These are phyloP conservation scores for Melampsora americana DNA, from an alignment of 1,284 basidiomycete genomes.

Conservation along the genomic window DNA sequence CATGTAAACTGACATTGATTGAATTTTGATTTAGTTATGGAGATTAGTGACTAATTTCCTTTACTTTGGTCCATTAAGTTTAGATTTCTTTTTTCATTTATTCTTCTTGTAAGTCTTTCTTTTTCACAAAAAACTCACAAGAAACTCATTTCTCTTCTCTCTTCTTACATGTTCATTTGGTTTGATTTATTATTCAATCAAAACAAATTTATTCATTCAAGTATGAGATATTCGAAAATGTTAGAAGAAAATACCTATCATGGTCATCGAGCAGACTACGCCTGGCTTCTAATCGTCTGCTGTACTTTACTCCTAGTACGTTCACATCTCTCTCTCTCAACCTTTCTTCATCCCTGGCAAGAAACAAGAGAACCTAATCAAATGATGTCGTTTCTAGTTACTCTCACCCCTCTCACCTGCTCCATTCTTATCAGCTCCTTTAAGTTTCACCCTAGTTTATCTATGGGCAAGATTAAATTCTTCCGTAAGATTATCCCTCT, in stretches of 20 bases:
- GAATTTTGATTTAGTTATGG: slow-evolving; percentile 68
- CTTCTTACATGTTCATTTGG: not conserved
- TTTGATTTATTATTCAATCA: slow-evolving; percentile 5
- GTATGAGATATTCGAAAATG: slow-evolving; percentile 90
- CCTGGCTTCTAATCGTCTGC: slow-evolving; percentile 70
- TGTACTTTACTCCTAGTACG: slow-evolving; percentile 36
- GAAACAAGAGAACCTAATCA: not conserved
- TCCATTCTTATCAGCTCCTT: slow-evolving; percentile 66
- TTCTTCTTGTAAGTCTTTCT: slow-evolving; percentile 70
- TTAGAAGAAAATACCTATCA: slow-evolving; percentile 93
- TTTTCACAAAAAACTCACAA: not conserved
- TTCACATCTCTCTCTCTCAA: not conserved
- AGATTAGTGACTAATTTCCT: slow-evolving; percentile 84
- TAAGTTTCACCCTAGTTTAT: slow-evolving; percentile 76
- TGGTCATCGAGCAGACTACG: slow-evolving; percentile 83
- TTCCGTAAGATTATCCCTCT: slow-evolving; percentile 86
- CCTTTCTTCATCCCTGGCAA: not conserved
- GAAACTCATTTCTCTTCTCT: not conserved
- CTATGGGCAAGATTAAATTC: slow-evolving; percentile 93
- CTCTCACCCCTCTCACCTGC: slow-evolving; percentile 39
- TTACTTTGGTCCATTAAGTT: slow-evolving; percentile 86
- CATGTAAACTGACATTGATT: too few relatives aligned
- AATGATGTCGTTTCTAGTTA: slow-evolving; percentile 2
- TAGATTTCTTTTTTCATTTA: slow-evolving; percentile 95
- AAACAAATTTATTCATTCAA: not conserved